phyloP scores from a whole-genome alignment of 306 rosid genomes.

The Cyamopsis tetragonoloba region DNA sequence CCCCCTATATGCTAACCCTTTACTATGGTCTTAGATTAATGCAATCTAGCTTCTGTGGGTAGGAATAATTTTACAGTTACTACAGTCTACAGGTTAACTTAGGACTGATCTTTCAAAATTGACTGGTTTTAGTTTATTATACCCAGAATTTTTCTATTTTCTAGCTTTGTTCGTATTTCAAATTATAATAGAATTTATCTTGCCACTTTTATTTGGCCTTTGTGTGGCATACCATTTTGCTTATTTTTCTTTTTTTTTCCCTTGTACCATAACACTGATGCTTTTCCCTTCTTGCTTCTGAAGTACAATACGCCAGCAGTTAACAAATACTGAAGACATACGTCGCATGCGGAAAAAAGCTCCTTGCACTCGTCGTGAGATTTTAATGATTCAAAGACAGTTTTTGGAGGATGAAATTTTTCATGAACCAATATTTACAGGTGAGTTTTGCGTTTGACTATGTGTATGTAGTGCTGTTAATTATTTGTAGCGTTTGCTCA shows the following conservation, averaged over 20 bases:
- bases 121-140: constrained; percentile 1
- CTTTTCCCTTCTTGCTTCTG: constrained; percentile 29
- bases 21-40: neutral
- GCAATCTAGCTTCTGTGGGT: neutral
- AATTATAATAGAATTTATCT: neutral
- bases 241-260: constrained; percentile 8
- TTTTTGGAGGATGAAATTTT: constrained; percentile 77
- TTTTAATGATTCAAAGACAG: constrained; percentile 81
- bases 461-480: constrained; percentile 11
- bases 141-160: neutral
- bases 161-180: constrained; percentile 5
- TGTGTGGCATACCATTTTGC: neutral
- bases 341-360: constrained; percentile 92
- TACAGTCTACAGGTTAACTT: neutral
- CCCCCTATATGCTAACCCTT: neutral
- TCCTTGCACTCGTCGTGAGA: constrained; percentile 83
- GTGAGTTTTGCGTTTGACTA: constrained; percentile 36
- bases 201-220: neutral
- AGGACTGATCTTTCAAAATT: neutral
- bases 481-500: constrained; percentile 1
- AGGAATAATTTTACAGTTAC: neutral
- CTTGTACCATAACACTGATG: constrained; percentile 16
- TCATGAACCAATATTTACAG: constrained; percentile 61
- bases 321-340: constrained; percentile 87
- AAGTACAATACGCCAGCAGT: constrained; percentile 86